phyloP scores from a whole-genome alignment of 306 rosid species.

The Prinsepia uniflora region DNA sequence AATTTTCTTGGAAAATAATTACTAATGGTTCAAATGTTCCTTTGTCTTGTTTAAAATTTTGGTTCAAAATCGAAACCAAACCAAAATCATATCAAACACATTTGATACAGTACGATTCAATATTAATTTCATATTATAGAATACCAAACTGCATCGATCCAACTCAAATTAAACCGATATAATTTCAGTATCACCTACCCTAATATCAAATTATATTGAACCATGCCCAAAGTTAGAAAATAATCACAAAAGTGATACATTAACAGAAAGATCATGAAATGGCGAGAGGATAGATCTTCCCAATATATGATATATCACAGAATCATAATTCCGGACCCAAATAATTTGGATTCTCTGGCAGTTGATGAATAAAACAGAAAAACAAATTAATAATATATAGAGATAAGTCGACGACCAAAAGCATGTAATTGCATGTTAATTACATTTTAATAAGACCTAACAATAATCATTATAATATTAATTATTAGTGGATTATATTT shows the following conservation, averaged over 20 bases:
- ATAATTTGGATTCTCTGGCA: background rate
- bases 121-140: no score
- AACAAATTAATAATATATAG: background rate
- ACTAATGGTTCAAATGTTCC: no score
- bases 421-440: background rate
- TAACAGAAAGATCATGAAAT: background rate
- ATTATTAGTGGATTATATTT: background rate
- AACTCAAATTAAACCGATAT: no score
- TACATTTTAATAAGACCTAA: background rate
- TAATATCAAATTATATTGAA: no score
- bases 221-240: no score
- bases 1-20: no score
- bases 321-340: background rate
- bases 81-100: no score
- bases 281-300: background rate
- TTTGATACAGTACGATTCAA: no score
- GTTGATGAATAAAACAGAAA: background rate
- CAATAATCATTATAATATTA: background rate
- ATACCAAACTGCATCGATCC: no score
- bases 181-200: no score
- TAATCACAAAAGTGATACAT: background rate
- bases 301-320: background rate
- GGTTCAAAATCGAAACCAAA: no score
- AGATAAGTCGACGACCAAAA: background rate
- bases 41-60: no score